Evolutionary conservation across 31 red algal genomes (phyloP), one percentile per base, ranked within the genome.

Genomic region (Pterothamnion heteromorphum): DNA sequence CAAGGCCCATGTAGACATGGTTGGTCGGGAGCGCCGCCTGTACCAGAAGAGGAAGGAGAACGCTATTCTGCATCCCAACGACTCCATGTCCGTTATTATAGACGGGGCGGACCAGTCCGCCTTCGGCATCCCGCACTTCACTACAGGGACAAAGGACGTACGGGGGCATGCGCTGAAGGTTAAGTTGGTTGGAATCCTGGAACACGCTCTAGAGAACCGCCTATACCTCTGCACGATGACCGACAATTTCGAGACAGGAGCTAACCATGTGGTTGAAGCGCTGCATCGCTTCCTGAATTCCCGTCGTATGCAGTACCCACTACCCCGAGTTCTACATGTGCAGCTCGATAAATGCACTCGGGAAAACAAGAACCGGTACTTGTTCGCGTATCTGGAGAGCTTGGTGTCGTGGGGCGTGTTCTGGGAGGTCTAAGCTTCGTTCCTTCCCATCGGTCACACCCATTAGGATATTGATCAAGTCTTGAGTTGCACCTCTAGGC

Each of bases 371-470:
- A n/a, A n/a, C n/a, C n/a, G n/a, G n/a, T n/a, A n/a, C n/a, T n/a
- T 82, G 5, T 82, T 82, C 78, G 78, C 20, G 31, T 27, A 82
- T 27, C 24, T 82, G 26, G 78, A 82, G 78, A 27, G 14, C 31
- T 27, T 82, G 24, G 78, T 82, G n/a, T 27, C n/a, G n/a, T 21
- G 78, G 78, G 78, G 78, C 9, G 78, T 82, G 9, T 82, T 82
- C 26, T 23, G n/a, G 21, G 78, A 82, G 31, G 24, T 82, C 78
- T 28, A 27, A 9, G 9, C 26, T 18, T 82, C 78, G 9, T 82
- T 82, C 26, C 78, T 82, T 5, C 78, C 78, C 5, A 5, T 82
- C 31, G 5, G 78, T 82, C 78, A 82, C 78, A 82, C 20, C n/a
- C 78, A 82, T 27, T 27, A 18, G 9, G 78, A 82, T 82, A 82